Evolutionary conservation across 257 asterid genomes (phyloP).

Genomic region (Solanum appendiculatum): DNA sequence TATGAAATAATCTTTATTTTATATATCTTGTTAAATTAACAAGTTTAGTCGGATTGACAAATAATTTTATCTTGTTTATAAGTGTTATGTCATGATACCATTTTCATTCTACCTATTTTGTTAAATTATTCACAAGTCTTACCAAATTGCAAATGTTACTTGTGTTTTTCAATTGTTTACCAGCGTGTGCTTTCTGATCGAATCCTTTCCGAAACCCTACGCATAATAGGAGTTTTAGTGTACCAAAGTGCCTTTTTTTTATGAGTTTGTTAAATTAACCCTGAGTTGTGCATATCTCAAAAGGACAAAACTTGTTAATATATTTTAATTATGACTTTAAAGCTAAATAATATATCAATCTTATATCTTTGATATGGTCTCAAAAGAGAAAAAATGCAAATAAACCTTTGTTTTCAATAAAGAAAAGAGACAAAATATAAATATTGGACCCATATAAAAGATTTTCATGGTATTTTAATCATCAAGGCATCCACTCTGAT

Average conservation of each 20-base stretch:
- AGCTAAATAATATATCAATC: background rate
- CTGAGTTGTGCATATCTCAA: background rate
- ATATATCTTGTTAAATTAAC: background rate
- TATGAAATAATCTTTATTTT: background rate
- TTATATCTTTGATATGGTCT: background rate
- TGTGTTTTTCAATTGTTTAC: background rate
- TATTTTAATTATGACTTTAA: background rate
- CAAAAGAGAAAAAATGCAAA: background rate
- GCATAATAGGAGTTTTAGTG: no score
- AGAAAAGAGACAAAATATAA: background rate
- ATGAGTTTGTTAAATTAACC: background rate
- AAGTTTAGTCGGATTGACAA: background rate
- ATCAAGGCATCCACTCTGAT: background rate
- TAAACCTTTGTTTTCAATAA: background rate
- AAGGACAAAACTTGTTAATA: background rate
- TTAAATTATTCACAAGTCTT: background rate
- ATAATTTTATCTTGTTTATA: no score
- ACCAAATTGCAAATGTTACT: background rate
- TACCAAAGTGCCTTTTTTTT: no score
- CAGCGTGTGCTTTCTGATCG: no score
- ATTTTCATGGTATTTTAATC: background rate
- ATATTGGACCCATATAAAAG: background rate
- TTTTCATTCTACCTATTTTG: background rate
- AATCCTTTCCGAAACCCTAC: no score
- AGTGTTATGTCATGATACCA: no score